Evolutionary conservation across 2,329 filamentous ascomycete species (phyloP).

Genomic region (Colletotrichum magnum): DNA sequence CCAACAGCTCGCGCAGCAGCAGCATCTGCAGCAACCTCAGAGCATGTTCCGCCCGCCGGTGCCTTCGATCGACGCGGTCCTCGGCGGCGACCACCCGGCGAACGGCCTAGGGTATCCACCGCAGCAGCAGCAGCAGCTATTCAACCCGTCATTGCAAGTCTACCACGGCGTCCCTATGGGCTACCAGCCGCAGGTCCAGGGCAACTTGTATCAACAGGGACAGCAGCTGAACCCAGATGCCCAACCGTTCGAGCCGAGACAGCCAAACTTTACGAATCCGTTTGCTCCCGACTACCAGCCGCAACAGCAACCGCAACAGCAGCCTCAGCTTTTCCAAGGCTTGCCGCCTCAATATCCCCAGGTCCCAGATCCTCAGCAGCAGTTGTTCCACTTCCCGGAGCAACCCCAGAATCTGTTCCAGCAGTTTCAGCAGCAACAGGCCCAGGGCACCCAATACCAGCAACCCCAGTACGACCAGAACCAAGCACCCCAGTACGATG

Average conservation of each 20-base stretch:
- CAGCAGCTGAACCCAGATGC: not conserved
- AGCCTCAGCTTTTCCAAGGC: not conserved
- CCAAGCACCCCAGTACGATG: not conserved
- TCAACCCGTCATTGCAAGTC: too few relatives aligned
- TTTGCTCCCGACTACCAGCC: too few relatives aligned
- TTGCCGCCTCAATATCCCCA: not conserved
- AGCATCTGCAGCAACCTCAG: too few relatives aligned
- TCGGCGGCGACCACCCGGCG: too few relatives aligned
- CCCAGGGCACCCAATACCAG: not conserved
- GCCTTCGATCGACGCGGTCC: too few relatives aligned
- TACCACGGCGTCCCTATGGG: too few relatives aligned
- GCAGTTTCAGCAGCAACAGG: too few relatives aligned
- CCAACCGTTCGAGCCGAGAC: not conserved
- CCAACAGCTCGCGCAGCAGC: not conserved
- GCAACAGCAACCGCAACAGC: not conserved
- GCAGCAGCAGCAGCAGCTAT: too few relatives aligned
- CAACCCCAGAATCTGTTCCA: too few relatives aligned
- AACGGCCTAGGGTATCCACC: too few relatives aligned
- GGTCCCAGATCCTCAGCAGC: not conserved
- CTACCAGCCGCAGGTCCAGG: too few relatives aligned
- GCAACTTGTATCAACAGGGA: not conserved
- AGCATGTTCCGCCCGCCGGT: too few relatives aligned
- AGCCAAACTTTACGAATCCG: not conserved
- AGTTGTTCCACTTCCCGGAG: not conserved
- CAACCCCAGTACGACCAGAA: not conserved